A percentile compares a stretch with the other conserved stretches of the same genome.
phyloP scores from a whole-genome alignment of 2,329 filamentous ascomycete species.

The Leptographium lundbergii region DNA sequence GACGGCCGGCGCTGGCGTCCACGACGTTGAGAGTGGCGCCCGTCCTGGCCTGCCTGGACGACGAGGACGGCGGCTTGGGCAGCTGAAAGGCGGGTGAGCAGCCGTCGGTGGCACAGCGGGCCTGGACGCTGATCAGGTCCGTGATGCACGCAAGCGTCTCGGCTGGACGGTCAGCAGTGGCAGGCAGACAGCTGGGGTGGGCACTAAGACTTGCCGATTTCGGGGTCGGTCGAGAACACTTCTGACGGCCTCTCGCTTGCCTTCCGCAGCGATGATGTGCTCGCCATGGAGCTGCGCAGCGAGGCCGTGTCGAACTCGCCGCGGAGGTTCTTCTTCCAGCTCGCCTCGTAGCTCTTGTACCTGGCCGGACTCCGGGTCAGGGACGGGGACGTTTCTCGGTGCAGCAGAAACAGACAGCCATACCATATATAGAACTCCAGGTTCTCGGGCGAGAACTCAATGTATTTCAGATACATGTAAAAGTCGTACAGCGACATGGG shows the following conservation, averaged over 20 bases:
- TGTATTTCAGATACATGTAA: conserved; percentile 37
- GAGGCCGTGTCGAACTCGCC: conserved; percentile 16
- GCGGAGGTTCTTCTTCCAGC: conserved; percentile 10
- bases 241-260: conserved; percentile 11
- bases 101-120: conserved; percentile 14
- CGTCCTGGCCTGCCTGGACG: not conserved
- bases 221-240: conserved; percentile 16
- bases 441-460: conserved; percentile 35
- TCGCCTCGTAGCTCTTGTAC: conserved; percentile 31
- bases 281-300: conserved; percentile 15
- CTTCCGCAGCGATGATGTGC: conserved; percentile 15
- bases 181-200: not conserved
- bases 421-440: conserved; percentile 38
- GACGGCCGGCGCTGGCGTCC: conserved; percentile 11
- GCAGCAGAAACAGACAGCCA: not conserved
- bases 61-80: conserved; percentile 2
- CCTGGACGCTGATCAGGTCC: conserved; percentile 19
- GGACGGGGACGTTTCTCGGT: not conserved
- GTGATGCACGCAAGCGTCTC: conserved; percentile 23
- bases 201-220: conserved; percentile 18
- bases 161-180: conserved; percentile 11
- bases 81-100: conserved; percentile 9
- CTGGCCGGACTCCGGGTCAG: conserved; percentile 14
- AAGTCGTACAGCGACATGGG: conserved; percentile 38
- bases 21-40: conserved; percentile 7